Base-by-base conservation (phyloP, 805 yeast species). In the Naumovozyma castellii region DNA sequence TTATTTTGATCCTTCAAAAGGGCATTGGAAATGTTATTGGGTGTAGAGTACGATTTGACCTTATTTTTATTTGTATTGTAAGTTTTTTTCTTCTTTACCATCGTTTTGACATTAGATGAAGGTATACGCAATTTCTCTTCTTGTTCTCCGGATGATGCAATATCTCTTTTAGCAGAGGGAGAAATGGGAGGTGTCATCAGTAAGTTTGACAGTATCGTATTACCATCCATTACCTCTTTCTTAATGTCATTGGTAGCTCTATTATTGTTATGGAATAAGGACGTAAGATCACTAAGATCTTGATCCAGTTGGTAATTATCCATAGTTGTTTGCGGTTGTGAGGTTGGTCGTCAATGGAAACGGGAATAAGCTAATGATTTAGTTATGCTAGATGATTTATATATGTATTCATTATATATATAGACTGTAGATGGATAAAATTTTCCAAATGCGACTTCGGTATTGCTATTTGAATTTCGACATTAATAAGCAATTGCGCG, bases 1-100 rank as follows among this genome's bases (percentile, higher is more conserved):
- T 58, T 61, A 38, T 58, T 56, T 19, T 45, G 45, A 10, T 43
- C 44, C 18, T 39, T 36, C 22, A 35, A 14, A 10, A 45, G 33
- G 12, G 44, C 49, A 16, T 19, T 22, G 8, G 41, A 39, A 10
- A 43, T 41, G 34, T 45, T 39, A 25, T 43, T 36, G 32, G 49
- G 49, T n/a, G 41, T 41, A 1, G 44, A 30, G 32, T 38, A 38
- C 27, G 37, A 18, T 29, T 34, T 40, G 16, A 33, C 43, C 36
- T 38, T 42, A 30, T 28, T 39, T 29, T 29, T 29, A 29, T 29
- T 29, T 29, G 32, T 29, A 29, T 29, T 29, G 13, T 29, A 29
- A 8, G 30, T 15, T 29, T 32, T 30, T 8, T 15, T 35, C 33
- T 39, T 32, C 25, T 33, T 34, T 25, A 16, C 27, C n/a, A 35